Base-by-base conservation (phyloP, 1,284 basidiomycete species). In the Macrocystidia cucumis region DNA sequence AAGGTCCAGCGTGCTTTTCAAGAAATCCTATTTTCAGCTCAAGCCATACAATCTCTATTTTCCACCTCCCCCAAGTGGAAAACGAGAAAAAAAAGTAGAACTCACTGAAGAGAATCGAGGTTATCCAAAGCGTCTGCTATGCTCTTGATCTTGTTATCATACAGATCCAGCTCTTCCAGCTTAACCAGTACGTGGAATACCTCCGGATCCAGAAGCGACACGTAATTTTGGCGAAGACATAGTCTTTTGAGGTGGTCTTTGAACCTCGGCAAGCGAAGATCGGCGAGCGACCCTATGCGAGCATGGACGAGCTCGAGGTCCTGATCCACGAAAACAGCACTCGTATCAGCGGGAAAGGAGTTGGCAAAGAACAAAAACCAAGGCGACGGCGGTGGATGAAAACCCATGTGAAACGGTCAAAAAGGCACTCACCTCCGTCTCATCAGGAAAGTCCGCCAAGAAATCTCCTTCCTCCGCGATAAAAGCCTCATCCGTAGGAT, bases 231-330 rank as follows among this genome's bases (percentile, higher is more conserved):
- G 17, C 95, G 75, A 16, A 98, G 69, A 58, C 87, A 93, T 13
- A 98, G 68, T 36, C 78, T 74, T 61, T 76, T 79, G 32, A 93
- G 65, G 44, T 79, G 65, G 1, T 52, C 55, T 3, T 74, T 74
- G 53, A 93, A 96, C 9, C 89, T 71, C 1, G 73, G 62, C 2
- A 93, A 66, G 4, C 73, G 71, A 5, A 93, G 65, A 8, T 68
- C 69, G 7, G 68, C 67, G 3, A 91, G 69, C 1, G 74, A 71
- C 29, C 67, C 67, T 32, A 98, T 69, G 13, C 88, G 78, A 2
- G 85, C 69, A 54, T 98, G 92, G 7, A 93, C 74, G 23, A 98
- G 74, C 45, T 97, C 91, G 29, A 98, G 69, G 48, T 95, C 91
- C 89, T 92, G 50, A n/a, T n/a, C 5, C 16, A 31, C 14, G 20